A percentile compares a stretch with the other conserved stretches of the same genome.
Evolutionary conservation across 1,284 basidiomycete species (phyloP).

Genomic region (Jaminaea rosea): DNA sequence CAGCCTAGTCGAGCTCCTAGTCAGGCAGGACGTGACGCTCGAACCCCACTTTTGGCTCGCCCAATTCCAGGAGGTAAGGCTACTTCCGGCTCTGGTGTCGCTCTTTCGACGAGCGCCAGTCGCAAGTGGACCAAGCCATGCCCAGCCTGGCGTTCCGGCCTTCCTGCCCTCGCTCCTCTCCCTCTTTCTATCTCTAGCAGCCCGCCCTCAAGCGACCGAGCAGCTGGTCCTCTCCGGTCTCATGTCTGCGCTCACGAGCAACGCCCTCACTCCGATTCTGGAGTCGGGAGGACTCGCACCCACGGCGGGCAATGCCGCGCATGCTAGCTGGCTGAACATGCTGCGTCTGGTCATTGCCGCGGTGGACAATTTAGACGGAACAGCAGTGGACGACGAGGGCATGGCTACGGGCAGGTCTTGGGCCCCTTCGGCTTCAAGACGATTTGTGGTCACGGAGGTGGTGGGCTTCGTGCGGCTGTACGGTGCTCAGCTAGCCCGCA

Average conservation of each 20-base stretch:
- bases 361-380: slow-evolving; percentile 55
- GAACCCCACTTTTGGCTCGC: slow-evolving; percentile 69
- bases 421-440: slow-evolving; percentile 55
- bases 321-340: slow-evolving; percentile 75
- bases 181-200: slow-evolving; percentile 78
- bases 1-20: slow-evolving; percentile 71
- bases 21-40: slow-evolving; percentile 56
- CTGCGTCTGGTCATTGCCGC: slow-evolving; percentile 69
- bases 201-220: slow-evolving; percentile 67
- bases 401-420: neutral
- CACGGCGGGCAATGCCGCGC: slow-evolving; percentile 70
- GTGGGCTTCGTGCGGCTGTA: slow-evolving; percentile 77
- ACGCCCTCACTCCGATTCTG: slow-evolving; percentile 65
- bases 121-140: too few relatives aligned
- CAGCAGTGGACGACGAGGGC: neutral
- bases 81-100: slow-evolving; percentile 67
- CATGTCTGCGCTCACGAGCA: slow-evolving; percentile 71
- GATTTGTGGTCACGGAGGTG: slow-evolving; percentile 77
- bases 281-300: slow-evolving; percentile 62
- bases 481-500: slow-evolving; percentile 65
- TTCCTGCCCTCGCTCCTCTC: slow-evolving; percentile 67
- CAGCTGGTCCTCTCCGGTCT: slow-evolving; percentile 73
- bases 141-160: slow-evolving; percentile 52
- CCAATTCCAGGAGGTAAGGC: slow-evolving; percentile 69
- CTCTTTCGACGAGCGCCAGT: slow-evolving; percentile 57